Base-by-base conservation (phyloP, 352 stramenopile species). In the Hyaloperonospora arabidopsidis region DNA sequence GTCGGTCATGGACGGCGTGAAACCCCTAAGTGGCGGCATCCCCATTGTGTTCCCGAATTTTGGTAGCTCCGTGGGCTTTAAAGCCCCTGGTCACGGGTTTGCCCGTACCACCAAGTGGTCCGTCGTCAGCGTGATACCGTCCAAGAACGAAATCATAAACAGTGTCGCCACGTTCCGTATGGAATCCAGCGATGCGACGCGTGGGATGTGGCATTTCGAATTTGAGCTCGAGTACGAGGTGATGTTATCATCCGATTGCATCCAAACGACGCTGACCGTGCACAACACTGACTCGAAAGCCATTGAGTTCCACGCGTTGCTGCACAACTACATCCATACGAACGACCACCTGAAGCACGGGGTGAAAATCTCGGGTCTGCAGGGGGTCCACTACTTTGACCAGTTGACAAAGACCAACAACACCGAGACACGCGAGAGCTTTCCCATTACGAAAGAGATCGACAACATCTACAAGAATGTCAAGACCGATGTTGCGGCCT, bases 271-370 rank as follows among this genome's bases (percentile, higher is more conserved):
- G 21, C 59, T 97, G 29, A 61, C 63, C 47, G 76, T 97, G 15
- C 72, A 83, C 50, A 98, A 98, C 82, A 93, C 63, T 29, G 80
- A 76, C 43, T 59, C 57, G n/a, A 41, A 39, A 6, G 66, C 79
- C 57, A 97, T 97, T 50, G 57, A 80, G 32, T 97, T 97, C 72
- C 90, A 98, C 59, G 79, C 87, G 36, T 62, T 98, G 22, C 70
- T 97, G 23, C 93, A 98, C 72, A 97, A 91, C 32, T 98, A 98
- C 68, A 83, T 96, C 49, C 64, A 65, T 8, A 76, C 97, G 23
- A 67, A 93, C 43, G 77, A 92, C 29, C 64, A 88, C n/a, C 72
- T 77, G 52, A 56, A 80, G 47, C 64, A 66, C 15, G 70, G 72
- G 40, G 70, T 72, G 34, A 39, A 65, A 45, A 82, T 98, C 3